A percentile compares a stretch with the other conserved stretches of the same genome.
Conservation (phyloP, 331 rosid genomes). For the Phaseolus coccineus region DNA sequence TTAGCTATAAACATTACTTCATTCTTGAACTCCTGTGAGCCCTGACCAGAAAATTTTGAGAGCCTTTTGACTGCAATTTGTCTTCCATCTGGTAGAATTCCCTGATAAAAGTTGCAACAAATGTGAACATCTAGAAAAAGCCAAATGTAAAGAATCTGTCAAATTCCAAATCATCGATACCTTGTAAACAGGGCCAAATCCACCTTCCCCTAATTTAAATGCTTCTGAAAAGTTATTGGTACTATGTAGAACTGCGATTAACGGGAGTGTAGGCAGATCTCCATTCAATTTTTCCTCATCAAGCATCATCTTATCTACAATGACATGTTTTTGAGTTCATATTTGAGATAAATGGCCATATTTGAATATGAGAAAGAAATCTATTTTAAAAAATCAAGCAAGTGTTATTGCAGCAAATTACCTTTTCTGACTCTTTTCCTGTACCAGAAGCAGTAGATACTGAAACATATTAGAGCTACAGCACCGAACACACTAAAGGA, state of each 20-base stretch:
- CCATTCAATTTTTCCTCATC: conserved; percentile 8
- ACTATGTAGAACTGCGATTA: background rate
- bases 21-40: conserved; percentile 47
- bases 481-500: background rate
- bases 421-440: background rate
- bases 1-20: conserved; percentile 52
- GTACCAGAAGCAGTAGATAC: background rate
- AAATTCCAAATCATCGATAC: conserved; percentile 11
- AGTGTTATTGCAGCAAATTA: background rate
- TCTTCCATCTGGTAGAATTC: conserved; percentile 50
- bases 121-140: background rate
- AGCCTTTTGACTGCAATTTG: conserved; percentile 47
- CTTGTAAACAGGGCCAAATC: conserved; percentile 55
- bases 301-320: background rate
- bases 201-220: conserved; percentile 56
- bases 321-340: background rate
- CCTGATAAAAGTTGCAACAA: conserved; percentile 26
- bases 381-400: background rate
- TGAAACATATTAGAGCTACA: background rate
- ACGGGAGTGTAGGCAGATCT: conserved; percentile 39
- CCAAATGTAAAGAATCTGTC: background rate
- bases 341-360: background rate
- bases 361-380: no score
- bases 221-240: conserved; percentile 46
- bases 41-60: conserved; percentile 42